A percentile compares a stretch with the other conserved stretches of the same genome.
phyloP scores from a whole-genome alignment of 108 stramenopile species.

The Nitzschia sp. region DNA sequence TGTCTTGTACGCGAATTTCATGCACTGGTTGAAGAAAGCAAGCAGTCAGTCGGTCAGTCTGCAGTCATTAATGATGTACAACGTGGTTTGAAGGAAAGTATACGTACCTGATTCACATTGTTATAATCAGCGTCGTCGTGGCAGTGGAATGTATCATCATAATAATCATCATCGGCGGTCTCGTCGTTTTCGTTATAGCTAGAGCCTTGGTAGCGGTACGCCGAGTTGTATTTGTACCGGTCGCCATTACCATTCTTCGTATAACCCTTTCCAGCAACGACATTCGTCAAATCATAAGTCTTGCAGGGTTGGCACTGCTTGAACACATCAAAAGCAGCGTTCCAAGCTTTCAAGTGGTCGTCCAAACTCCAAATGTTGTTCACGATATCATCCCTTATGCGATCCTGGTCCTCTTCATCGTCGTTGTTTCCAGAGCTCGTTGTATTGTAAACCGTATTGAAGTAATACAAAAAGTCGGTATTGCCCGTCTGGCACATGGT shows the following conservation, averaged over 20 bases:
- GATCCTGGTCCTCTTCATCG: too few species aligned
- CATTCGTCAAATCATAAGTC: conserved; percentile 42
- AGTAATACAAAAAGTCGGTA: too few species aligned
- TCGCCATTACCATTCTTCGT: conserved; percentile 21
- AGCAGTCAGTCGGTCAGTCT: neutral
- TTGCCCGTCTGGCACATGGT: too few species aligned
- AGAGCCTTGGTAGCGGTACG: conserved; percentile 8
- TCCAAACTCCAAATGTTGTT: conserved; percentile 14
- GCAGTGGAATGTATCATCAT: conserved; percentile 38
- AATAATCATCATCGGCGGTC: neutral
- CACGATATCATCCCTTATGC: conserved; percentile 21
- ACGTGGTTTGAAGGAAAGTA: neutral
- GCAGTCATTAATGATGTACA: too few species aligned
- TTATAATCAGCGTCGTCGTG: conserved; percentile 60
- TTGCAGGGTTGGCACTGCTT: conserved; percentile 62
- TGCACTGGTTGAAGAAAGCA: conserved; percentile 37
- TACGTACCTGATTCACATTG: conserved; percentile 72
- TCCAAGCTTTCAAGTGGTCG: conserved; percentile 33
- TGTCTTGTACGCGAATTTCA: conserved; percentile 62
- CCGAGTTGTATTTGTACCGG: conserved; percentile 43
- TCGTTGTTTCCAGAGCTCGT: too few species aligned
- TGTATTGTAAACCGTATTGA: too few species aligned
- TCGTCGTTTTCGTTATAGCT: too few species aligned
- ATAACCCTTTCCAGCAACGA: conserved; percentile 25
- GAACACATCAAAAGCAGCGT: conserved; percentile 49